Conservation (phyloP, 805 yeast species). For the Tetrapisispora nanseiensis region DNA sequence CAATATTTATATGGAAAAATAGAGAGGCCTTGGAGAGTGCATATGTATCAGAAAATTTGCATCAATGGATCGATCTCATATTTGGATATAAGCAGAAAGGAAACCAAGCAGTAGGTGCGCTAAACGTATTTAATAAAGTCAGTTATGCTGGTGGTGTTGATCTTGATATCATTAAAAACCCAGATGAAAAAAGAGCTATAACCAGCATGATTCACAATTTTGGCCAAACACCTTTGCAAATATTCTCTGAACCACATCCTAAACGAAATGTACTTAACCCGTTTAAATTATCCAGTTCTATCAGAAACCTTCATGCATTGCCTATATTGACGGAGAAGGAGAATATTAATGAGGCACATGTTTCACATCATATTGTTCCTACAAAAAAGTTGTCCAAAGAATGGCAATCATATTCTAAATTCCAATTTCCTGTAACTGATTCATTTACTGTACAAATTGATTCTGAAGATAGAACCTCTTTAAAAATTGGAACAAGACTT, state of each 20-base stretch:
- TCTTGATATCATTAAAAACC: conserved; percentile 63
- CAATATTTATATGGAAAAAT: conserved; percentile 61
- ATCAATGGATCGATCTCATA: conserved; percentile 76
- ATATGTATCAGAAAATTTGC: conserved; percentile 64
- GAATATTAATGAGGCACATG: not conserved
- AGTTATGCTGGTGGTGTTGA: conserved; percentile 81
- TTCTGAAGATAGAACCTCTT: not conserved
- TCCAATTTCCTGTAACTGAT: not conserved
- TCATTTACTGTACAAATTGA: not conserved
- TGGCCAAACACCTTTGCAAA: conserved; percentile 79
- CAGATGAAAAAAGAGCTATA: conserved; percentile 61
- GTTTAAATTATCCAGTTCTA: not conserved
- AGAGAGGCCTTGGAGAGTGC: conserved; percentile 78
- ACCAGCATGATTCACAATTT: conserved; percentile 84
- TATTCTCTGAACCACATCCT: conserved; percentile 64
- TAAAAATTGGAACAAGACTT: not conserved
- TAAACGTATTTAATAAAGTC: conserved; percentile 74
- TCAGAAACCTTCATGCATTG: not conserved
- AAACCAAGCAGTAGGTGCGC: conserved; percentile 48
- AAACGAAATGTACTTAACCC: conserved; percentile 14
- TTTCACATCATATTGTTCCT: not conserved
- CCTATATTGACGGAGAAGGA: not conserved
- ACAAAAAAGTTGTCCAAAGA: too few species aligned
- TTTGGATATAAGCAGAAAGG: conserved; percentile 81
- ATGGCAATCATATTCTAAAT: not conserved